Evolutionary conservation across 73 alveolate species (phyloP).

Genomic region (Paramecium caudatum): DNA sequence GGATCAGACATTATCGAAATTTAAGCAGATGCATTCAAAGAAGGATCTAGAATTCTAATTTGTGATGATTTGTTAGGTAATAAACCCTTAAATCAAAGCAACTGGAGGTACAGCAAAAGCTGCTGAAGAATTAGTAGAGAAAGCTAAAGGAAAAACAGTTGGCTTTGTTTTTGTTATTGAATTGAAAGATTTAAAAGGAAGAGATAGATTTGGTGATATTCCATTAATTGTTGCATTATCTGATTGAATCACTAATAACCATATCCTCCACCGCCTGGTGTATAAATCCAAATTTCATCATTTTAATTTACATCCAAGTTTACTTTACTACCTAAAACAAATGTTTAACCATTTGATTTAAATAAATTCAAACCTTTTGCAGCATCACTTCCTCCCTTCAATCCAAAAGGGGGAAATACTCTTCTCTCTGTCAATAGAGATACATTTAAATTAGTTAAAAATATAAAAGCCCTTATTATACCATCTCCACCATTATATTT

Average conservation of each 20-base stretch:
- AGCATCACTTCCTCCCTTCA: conserved; percentile 89
- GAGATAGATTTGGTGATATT: conserved; percentile 9
- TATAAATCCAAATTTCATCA: conserved; percentile 44
- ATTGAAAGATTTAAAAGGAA: conserved; percentile 58
- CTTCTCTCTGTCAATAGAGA: conserved; percentile 89
- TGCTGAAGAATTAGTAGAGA: conserved; percentile 64
- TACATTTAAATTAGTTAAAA: conserved; percentile 81
- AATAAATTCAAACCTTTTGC: conserved; percentile 85
- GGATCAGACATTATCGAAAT: conserved; percentile 59
- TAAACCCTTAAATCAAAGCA: not conserved
- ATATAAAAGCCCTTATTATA: conserved; percentile 87
- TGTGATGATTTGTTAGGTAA: conserved; percentile 75
- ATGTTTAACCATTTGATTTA: conserved; percentile 78
- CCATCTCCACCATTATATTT: conserved; percentile 93
- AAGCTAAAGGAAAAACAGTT: conserved; percentile 58
- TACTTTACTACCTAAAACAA: conserved; percentile 84
- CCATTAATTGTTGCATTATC: conserved; percentile 37
- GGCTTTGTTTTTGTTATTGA: conserved; percentile 71
- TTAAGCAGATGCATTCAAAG: conserved; percentile 70
- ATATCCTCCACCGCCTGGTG: conserved; percentile 69
- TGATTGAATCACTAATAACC: not conserved
- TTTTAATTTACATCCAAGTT: conserved; percentile 69
- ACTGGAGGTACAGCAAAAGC: conserved; percentile 80
- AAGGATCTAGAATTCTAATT: conserved; percentile 73
- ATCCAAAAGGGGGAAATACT: conserved; percentile 91